These are phyloP conservation scores for Leptomonas seymouri DNA, from an alignment of 208 protist species.

Conservation along the genomic window DNA sequence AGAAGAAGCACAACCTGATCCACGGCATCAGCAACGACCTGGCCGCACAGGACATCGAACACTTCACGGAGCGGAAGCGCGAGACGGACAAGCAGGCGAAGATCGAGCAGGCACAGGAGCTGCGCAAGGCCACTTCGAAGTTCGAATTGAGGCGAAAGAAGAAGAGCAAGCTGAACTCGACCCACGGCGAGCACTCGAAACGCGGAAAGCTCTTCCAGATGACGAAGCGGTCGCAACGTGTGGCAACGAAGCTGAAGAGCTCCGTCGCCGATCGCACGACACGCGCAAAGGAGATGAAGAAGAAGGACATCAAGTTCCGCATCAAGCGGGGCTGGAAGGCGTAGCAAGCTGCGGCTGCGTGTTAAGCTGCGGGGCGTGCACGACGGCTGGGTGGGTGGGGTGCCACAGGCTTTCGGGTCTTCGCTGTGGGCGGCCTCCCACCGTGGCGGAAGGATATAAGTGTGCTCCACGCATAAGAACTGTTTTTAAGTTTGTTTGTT, in stretches of 20 bases:
- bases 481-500: conserved; percentile 1
- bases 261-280: conserved; percentile 74
- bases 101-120: conserved; percentile 81
- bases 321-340: conserved; percentile 93
- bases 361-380: too few species aligned
- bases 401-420: too few species aligned
- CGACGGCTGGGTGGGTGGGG: too few species aligned
- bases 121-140: conserved; percentile 78
- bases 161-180: conserved; percentile 92
- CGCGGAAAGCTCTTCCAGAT: conserved; percentile 91
- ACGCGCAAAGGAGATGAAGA: conserved; percentile 89
- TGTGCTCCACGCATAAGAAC: not conserved
- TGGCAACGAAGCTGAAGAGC: conserved; percentile 84
- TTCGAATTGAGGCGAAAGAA: conserved; percentile 90
- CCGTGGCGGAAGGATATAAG: too few species aligned
- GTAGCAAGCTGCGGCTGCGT: conserved; percentile 38
- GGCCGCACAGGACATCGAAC: conserved; percentile 81
- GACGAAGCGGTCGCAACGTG: conserved; percentile 88
- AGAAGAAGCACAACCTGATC: conserved; percentile 70
- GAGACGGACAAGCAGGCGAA: conserved; percentile 83
- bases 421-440: too few species aligned
- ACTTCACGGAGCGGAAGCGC: conserved; percentile 85
- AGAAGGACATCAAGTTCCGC: conserved; percentile 94
- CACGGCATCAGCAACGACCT: conserved; percentile 83
- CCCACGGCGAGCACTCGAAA: conserved; percentile 87